A percentile compares a stretch with the other conserved stretches of the same genome.
Evolutionary conservation across 805 yeast genomes (phyloP).

Genomic region (Yarrowia sp.): DNA sequence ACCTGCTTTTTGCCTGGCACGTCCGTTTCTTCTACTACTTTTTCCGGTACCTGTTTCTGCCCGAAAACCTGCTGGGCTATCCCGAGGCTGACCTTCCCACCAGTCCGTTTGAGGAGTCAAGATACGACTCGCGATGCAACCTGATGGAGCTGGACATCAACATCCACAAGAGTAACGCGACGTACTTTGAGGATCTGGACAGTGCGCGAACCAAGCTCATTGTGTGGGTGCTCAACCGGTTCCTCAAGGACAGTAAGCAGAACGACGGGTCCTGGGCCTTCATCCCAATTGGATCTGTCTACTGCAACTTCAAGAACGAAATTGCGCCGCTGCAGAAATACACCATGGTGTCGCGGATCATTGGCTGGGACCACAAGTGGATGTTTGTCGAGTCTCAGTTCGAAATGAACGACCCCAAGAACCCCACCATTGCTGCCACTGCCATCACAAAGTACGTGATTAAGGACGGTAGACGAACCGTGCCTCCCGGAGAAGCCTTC

Average conservation of each 20-base stretch:
- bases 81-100: conserved; percentile 40
- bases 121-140: conserved; percentile 64
- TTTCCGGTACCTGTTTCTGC: conserved; percentile 53
- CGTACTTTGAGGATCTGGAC: conserved; percentile 84
- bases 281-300: conserved; percentile 78
- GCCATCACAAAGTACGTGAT: conserved; percentile 82
- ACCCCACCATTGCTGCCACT: conserved; percentile 58
- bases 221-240: conserved; percentile 61
- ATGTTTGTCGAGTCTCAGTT: conserved; percentile 72
- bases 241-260: conserved; percentile 57
- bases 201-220: conserved; percentile 73
- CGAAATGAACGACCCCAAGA: conserved; percentile 51
- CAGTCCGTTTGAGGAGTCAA: conserved; percentile 54
- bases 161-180: conserved; percentile 84
- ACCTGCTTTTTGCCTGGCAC: conserved; percentile 71
- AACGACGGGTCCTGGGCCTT: conserved; percentile 58
- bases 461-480: conserved; percentile 77
- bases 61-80: conserved; percentile 42
- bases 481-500: conserved; percentile 68
- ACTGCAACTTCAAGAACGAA: conserved; percentile 72
- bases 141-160: conserved; percentile 85
- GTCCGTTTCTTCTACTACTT: conserved; percentile 64
- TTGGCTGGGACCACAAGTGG: conserved; percentile 92
- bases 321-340: conserved; percentile 70
- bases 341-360: conserved; percentile 61